Base-by-base conservation (phyloP, 768 basidiomycete genomes). In the Sporobolomyces pararoseus region DNA sequence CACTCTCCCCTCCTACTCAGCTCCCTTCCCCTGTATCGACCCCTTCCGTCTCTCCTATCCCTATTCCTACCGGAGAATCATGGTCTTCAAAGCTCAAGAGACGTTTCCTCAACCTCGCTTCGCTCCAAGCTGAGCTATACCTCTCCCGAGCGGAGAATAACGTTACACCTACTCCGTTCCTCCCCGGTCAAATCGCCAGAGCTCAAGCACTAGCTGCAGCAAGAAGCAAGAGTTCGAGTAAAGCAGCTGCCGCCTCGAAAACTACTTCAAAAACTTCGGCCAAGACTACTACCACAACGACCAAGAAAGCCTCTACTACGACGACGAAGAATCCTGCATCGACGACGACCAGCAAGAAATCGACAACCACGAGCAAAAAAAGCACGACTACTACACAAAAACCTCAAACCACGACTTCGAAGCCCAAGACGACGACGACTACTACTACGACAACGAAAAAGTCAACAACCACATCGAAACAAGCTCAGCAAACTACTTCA, bases 201-300 rank as follows among this genome's bases (percentile, higher is more conserved):
- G 39, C 42, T 57, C n/a, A 5, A 49, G 27, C 37, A 17, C 29
- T 7, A 9, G 44, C 32, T n/a, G 53, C 53, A 31, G 52, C 52
- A 14, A 19, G 31, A 27, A 51, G 49, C 50, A 29, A 23, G 37
- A 52, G 57, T 31, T 42, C 64, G 54, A 66, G 65, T 32, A 66
- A 47, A 50, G 21, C 54, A 2, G 29, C 61, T 3, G 29, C 66
- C 2, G 16, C 50, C 27, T 29, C 19, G 7, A 25, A n/a, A 21
- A 54, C 37, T 3, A 51, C 58, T 4, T 32, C 3, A 4, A 66
- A 32, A 29, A 27, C 35, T 4, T 17, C 66, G 7, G 44, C 32
- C 7, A 32, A 51, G 9, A 55, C 51, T n/a, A 21, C 49, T 23
- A 54, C 57, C 19, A 39, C 51, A 14, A 58, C 53, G 16, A 58